phyloP scores from a whole-genome alignment of 257 asterid genomes.

The Thymus mandschuricus region DNA sequence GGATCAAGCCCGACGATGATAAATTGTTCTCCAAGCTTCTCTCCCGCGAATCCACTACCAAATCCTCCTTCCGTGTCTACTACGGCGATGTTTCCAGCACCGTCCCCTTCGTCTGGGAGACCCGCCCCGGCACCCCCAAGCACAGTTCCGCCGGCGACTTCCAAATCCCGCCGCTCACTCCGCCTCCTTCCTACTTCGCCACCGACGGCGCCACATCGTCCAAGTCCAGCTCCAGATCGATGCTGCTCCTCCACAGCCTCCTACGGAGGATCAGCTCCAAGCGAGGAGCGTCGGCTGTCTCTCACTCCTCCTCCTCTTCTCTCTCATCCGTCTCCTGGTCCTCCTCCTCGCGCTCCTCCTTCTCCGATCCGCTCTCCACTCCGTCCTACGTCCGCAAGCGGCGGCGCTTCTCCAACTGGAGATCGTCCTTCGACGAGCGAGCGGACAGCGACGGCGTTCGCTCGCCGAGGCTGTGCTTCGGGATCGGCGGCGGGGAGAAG shows the following conservation, averaged over 20 bases:
- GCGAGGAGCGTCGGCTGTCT: neutral
- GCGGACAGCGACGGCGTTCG: constrained; percentile 15
- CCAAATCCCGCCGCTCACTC: constrained; percentile 50
- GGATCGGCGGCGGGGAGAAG: constrained; percentile 29
- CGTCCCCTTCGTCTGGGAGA: constrained; percentile 61
- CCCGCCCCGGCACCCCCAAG: constrained; percentile 57
- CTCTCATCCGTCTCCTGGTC: constrained; percentile 35
- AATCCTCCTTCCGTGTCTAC: constrained; percentile 52
- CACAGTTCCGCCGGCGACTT: constrained; percentile 25
- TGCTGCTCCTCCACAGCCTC: constrained; percentile 32
- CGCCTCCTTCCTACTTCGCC: constrained; percentile 50
- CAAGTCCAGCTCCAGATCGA: constrained; percentile 36
- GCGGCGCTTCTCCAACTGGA: constrained; percentile 43
- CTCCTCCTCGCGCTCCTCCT: constrained; percentile 34
- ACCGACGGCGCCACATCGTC: constrained; percentile 10
- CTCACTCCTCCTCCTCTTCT: constrained; percentile 36
- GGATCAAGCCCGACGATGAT: constrained; percentile 44
- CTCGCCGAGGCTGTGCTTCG: constrained; percentile 32
- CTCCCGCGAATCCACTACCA: constrained; percentile 45
- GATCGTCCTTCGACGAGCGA: constrained; percentile 34
- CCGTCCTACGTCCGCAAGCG: constrained; percentile 29
- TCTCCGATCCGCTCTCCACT: constrained; percentile 40
- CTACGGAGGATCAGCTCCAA: constrained; percentile 37
- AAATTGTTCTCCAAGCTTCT: constrained; percentile 47
- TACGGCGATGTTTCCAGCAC: constrained; percentile 46